These are phyloP conservation scores for Xerophyta viscosa DNA, from an alignment of 106 monocot genomes.

Conservation along the genomic window DNA sequence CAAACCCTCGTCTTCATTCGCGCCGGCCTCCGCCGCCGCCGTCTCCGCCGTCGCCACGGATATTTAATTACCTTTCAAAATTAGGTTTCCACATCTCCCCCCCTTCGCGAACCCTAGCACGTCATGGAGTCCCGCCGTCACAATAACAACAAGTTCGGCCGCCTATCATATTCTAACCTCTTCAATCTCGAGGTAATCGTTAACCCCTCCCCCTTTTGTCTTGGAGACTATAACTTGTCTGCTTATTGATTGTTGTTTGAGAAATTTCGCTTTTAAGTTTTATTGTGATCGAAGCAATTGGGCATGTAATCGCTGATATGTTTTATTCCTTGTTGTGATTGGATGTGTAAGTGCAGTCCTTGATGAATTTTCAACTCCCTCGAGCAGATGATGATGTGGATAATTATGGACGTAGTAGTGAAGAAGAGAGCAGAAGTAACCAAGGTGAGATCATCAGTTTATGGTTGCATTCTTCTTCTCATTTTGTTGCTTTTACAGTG, in stretches of 20 bases:
- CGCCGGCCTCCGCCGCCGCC: neutral
- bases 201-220: neutral
- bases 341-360: conserved; percentile 39
- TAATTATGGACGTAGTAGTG: conserved; percentile 53
- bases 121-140: conserved; percentile 30
- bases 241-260: neutral
- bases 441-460: conserved; percentile 42
- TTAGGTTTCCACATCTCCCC: neutral
- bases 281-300: neutral
- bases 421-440: conserved; percentile 64
- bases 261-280: neutral
- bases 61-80: too few relatives aligned
- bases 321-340: neutral
- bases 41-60: too few relatives aligned
- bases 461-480: neutral
- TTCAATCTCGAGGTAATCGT: conserved; percentile 83
- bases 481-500: conserved; percentile 8
- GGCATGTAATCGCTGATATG: neutral
- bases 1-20: neutral
- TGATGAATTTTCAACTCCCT: conserved; percentile 80
- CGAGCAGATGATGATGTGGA: conserved; percentile 46
- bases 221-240: too few relatives aligned
- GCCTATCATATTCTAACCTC: conserved; percentile 60
- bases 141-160: conserved; percentile 25
- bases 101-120: neutral